Conservation (phyloP, 1,284 basidiomycete genomes). For the Fomitopsis schrenkii region DNA sequence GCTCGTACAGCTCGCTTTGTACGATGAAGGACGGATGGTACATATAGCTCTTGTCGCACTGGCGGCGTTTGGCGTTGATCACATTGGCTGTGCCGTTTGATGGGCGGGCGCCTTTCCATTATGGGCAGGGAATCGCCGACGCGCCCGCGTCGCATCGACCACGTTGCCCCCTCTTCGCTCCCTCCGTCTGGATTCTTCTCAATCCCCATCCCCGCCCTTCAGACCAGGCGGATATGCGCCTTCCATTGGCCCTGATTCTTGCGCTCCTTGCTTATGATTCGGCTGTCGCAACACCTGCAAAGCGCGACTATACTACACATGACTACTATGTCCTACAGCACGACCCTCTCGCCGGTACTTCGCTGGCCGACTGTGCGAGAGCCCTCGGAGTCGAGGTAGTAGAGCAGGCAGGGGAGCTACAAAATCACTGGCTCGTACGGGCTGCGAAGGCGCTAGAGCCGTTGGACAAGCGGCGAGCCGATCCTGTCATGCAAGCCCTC, state of each 20-base stretch:
- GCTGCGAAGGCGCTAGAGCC: constrained; percentile 35
- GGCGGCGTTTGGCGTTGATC: neutral
- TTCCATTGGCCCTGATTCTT: constrained; percentile 26
- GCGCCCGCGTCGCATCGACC: neutral
- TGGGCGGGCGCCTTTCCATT: neutral
- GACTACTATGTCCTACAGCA: constrained; percentile 90
- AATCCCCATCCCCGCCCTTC: neutral
- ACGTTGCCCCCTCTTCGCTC: neutral
- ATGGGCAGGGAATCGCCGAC: neutral
- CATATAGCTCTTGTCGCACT: no score
- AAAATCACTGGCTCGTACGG: constrained; percentile 84
- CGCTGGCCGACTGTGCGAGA: constrained; percentile 54
- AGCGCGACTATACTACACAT: constrained; percentile 71
- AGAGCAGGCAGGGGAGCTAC: constrained; percentile 83
- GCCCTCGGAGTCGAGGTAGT: constrained; percentile 82
- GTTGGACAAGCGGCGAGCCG: constrained; percentile 27
- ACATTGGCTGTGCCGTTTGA: neutral
- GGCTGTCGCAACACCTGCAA: constrained; percentile 34
- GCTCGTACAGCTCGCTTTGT: neutral
- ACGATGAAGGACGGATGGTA: no score
- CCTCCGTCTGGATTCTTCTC: neutral
- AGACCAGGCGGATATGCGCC: constrained; percentile 23
- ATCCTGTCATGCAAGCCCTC: constrained; percentile 52
- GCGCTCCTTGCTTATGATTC: constrained; percentile 24
- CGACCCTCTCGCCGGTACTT: constrained; percentile 46